Evolutionary conservation across 148 eudicot genomes (phyloP).

Genomic region (Rhododendron ovatum): DNA sequence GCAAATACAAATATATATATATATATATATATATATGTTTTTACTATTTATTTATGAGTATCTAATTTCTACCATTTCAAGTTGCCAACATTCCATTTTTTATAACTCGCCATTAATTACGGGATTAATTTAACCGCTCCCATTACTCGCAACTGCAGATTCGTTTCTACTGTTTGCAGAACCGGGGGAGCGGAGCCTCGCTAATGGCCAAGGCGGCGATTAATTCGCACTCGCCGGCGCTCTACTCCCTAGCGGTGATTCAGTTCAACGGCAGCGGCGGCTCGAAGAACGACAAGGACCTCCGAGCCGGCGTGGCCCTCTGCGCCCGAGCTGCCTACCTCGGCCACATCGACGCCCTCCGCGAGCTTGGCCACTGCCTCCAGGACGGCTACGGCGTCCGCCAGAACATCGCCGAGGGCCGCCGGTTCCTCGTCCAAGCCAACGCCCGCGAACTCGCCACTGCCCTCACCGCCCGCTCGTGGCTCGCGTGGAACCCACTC

Average conservation of each 20-base stretch:
- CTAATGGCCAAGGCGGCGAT: slow-evolving; percentile 55
- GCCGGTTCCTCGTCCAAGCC: slow-evolving; percentile 81
- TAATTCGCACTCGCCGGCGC: slow-evolving; percentile 40
- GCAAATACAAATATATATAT: too few relatives aligned
- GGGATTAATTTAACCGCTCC: neutral
- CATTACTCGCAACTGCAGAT: slow-evolving; percentile 26
- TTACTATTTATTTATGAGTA: neutral
- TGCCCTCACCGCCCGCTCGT: slow-evolving; percentile 21
- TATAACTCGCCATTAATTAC: neutral
- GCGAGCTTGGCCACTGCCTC: slow-evolving; percentile 93
- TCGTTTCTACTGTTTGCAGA: slow-evolving; percentile 42
- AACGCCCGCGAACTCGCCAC: slow-evolving; percentile 88
- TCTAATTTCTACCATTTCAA: neutral
- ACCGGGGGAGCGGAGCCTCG: slow-evolving; percentile 40
- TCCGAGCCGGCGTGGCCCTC: slow-evolving; percentile 85
- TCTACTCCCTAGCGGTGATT: slow-evolving; percentile 45
- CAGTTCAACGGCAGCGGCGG: slow-evolving; percentile 55
- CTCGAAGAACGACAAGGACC: slow-evolving; percentile 48
- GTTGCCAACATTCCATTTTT: neutral
- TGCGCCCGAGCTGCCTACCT: slow-evolving; percentile 88
- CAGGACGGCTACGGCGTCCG: slow-evolving; percentile 98
- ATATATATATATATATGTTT: too few relatives aligned
- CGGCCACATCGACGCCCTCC: slow-evolving; percentile 85
- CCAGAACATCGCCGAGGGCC: slow-evolving; percentile 73
- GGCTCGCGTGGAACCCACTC: slow-evolving; percentile 32